Percentiles rank a stretch among this genome's conserved stretches.
Conservation (phyloP, 352 stramenopile species). For the Globisporangium spinosum region DNA sequence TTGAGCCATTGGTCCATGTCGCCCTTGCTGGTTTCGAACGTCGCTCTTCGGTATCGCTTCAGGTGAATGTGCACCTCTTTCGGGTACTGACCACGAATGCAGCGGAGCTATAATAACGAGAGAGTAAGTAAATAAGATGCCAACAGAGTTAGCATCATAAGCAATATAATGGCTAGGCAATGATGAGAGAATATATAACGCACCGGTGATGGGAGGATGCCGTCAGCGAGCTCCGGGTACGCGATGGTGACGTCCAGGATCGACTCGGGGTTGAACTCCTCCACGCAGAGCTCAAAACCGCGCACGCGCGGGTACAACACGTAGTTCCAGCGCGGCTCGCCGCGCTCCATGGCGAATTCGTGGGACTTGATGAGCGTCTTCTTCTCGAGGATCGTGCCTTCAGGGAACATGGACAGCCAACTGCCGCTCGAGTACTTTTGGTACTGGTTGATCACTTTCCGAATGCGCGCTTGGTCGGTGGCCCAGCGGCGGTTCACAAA, state of each 20-base stretch:
- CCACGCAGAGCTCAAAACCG: constrained; percentile 64
- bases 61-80: constrained; percentile 74
- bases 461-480: constrained; percentile 53
- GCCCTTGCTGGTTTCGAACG: constrained; percentile 38
- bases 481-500: constrained; percentile 73
- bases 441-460: constrained; percentile 49
- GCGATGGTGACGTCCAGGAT: constrained; percentile 75
- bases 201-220: constrained; percentile 65
- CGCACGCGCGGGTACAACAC: constrained; percentile 62
- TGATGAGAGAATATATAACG: constrained; percentile 8
- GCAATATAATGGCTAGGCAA: not conserved
- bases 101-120: constrained; percentile 17
- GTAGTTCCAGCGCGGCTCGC: constrained; percentile 52
- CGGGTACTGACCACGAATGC: constrained; percentile 60
- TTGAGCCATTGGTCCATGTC: constrained; percentile 64
- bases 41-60: constrained; percentile 44
- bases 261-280: constrained; percentile 61
- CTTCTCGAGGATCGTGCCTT: constrained; percentile 70
- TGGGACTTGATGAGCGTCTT: constrained; percentile 63
- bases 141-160: not conserved
- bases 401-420: constrained; percentile 79
- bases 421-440: constrained; percentile 36
- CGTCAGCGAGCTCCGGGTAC: constrained; percentile 68
- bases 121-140: not conserved
- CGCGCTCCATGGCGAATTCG: constrained; percentile 45